Percentiles rank a stretch among this genome's conserved stretches.
phyloP scores from a whole-genome alignment of 1,284 basidiomycete genomes.

The Ceratorhiza oryzae-sativae region DNA sequence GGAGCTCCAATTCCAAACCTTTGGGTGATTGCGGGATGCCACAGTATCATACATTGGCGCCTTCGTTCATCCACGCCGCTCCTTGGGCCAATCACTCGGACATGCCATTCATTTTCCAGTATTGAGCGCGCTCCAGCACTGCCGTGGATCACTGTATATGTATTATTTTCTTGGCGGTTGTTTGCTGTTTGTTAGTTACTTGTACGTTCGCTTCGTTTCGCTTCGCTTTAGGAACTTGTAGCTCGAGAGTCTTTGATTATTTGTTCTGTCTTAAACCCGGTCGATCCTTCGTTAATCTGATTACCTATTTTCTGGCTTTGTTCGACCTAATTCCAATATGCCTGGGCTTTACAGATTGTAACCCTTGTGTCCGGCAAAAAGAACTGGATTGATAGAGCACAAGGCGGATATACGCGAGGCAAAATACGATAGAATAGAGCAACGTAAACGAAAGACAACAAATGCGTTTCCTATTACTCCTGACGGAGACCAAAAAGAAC shows the following conservation, averaged over 20 bases:
- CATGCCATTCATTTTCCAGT: conserved; percentile 33
- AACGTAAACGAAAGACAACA: conserved; percentile 35
- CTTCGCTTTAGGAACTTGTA: conserved; percentile 25
- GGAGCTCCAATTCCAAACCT: conserved; percentile 32
- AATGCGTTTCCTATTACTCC: conserved; percentile 31
- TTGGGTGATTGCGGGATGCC: conserved; percentile 8
- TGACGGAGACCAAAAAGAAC: conserved; percentile 33
- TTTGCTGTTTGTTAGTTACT: conserved; percentile 20
- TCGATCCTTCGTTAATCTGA: conserved; percentile 22
- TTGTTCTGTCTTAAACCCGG: not conserved
- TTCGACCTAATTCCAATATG: conserved; percentile 34
- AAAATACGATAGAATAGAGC: conserved; percentile 37
- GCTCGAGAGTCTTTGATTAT: conserved; percentile 36
- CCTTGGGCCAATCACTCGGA: conserved; percentile 26
- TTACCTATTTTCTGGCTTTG: conserved; percentile 27
- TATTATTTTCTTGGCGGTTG: conserved; percentile 23
- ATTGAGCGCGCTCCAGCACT: not conserved
- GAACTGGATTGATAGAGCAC: conserved; percentile 16
- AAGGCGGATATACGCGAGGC: conserved; percentile 31
- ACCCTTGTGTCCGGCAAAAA: not conserved
- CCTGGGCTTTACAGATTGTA: not conserved
- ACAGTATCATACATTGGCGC: not conserved
- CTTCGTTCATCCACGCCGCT: conserved; percentile 21
- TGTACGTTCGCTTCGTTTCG: conserved; percentile 25
- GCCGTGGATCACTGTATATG: not conserved